Conservation (phyloP, 139 green algal species). For the Bryopsis sp. region DNA sequence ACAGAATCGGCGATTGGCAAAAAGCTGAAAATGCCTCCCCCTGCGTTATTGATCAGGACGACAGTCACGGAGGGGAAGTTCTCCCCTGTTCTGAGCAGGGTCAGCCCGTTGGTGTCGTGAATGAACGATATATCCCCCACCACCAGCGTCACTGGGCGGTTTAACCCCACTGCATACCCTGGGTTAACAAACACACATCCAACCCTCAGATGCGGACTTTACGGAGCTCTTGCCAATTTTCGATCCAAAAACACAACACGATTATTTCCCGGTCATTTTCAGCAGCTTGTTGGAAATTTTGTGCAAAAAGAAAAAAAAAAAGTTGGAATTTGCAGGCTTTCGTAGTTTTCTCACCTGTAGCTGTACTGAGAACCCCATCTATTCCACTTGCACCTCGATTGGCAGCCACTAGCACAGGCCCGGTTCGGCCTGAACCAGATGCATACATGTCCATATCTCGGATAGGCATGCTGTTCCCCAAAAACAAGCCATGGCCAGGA, state of each 20-base stretch:
- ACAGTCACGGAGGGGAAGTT: constrained; percentile 73
- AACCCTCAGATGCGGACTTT: not conserved
- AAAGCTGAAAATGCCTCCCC: constrained; percentile 95
- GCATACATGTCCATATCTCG: constrained; percentile 93
- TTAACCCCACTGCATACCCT: constrained; percentile 83
- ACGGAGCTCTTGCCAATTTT: too few species aligned
- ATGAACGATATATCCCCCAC: constrained; percentile 97
- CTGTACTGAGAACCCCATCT: constrained; percentile 87
- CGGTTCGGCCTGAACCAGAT: not conserved
- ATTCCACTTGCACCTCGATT: constrained; percentile 95
- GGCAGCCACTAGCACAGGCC: constrained; percentile 46
- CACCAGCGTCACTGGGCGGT: constrained; percentile 69
- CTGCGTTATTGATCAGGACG: constrained; percentile 92
- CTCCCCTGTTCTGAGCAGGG: constrained; percentile 63
- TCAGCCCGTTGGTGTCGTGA: constrained; percentile 93
- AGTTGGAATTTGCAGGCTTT: too few species aligned
- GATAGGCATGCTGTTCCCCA: constrained; percentile 98
- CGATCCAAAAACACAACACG: too few species aligned
- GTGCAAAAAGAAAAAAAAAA: too few species aligned
- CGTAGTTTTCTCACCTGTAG: constrained; percentile 35
- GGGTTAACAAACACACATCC: not conserved
- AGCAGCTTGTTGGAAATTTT: too few species aligned
- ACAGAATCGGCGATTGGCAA: constrained; percentile 76
- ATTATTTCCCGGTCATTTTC: too few species aligned
- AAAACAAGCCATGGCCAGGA: constrained; percentile 71